Base-by-base conservation (phyloP, 1,284 basidiomycete species). In the Tilletia setariae region DNA sequence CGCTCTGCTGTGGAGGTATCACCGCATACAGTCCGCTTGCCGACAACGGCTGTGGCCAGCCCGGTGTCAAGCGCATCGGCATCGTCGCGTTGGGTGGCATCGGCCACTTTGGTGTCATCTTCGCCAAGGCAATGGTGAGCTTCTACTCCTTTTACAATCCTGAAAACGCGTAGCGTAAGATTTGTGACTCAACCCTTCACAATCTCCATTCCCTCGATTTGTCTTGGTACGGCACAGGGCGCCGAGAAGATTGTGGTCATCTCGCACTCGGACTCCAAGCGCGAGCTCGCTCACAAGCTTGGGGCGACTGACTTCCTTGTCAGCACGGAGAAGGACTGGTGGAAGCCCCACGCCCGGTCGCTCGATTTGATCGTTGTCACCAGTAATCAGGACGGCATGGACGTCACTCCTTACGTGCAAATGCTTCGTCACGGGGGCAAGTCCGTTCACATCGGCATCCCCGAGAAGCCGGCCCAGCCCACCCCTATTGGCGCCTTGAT, bases 361-460 rank as follows among this genome's bases (percentile, higher is more conserved):
- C 77, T 86, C 49, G 85, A 86, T 74, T 71, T 86, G 32, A 83
- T 86, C 75, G 76, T 86, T 69, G 77, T 79, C 67, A 85, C 85
- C 59, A 83, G 84, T 68, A 84, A 81, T 78, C 73, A 80, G 74
- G 46, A 47, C 43, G 76, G 83, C 80, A 83, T 84, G 80, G 83
- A 83, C 19, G 71, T 85, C 49, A 62, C 69, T 64, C 74, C 74
- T 21, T 85, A 83, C 78, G 73, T 85, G 59, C 74, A 73, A 16
- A 81, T 85, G 25, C 80, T 86, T 53, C 77, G 81, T 44, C 82
- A 84, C 0, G 74, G 72, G 61, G 85, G 84, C 63, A 79, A 83
- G 68, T 74, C 85, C 67, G 72, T 84, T 70, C 75, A 84, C 42
- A 82, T 85, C 67, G 85, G 84, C 53, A 68, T 81, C 0, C 81